Evolutionary conservation across 306 rosid species (phyloP).

Genomic region (Ochetophila trinervis): DNA sequence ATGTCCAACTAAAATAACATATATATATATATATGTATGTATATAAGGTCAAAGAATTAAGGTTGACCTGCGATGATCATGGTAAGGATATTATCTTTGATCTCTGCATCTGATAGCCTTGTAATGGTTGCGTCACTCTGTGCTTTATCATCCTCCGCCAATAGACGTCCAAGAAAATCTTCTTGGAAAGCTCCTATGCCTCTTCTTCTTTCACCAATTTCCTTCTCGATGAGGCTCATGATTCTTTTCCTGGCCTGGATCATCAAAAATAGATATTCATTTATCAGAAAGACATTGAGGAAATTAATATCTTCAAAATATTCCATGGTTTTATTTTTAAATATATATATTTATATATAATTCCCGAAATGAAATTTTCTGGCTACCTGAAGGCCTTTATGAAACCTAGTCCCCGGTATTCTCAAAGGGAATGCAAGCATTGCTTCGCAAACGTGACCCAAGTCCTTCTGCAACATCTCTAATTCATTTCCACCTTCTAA

Average conservation of each 20-base stretch:
- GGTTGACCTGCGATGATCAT: constrained; percentile 73
- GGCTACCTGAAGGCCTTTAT: constrained; percentile 71
- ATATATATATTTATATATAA: too few species aligned
- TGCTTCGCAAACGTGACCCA: constrained; percentile 53
- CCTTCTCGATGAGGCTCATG: constrained; percentile 49
- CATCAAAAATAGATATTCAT: neutral
- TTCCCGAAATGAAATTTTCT: too few species aligned
- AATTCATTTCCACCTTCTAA: constrained; percentile 43
- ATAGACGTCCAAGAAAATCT: constrained; percentile 59
- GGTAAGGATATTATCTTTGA: constrained; percentile 74
- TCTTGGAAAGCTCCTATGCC: constrained; percentile 21
- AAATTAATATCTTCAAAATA: too few species aligned
- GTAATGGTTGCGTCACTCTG: constrained; percentile 15
- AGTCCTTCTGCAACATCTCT: constrained; percentile 46
- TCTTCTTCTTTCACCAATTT: constrained; percentile 53
- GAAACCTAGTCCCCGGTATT: constrained; percentile 64
- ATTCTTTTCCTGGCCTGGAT: constrained; percentile 68
- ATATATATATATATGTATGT: too few species aligned
- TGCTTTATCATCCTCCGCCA: constrained; percentile 32
- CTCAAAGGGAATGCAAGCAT: constrained; percentile 76
- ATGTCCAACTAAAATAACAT: too few species aligned
- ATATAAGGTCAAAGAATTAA: neutral
- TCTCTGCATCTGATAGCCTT: constrained; percentile 54
- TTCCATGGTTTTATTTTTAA: neutral
- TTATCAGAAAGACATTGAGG: neutral